Percentiles rank a stretch among this genome's conserved stretches.
phyloP scores from a whole-genome alignment of 1,284 basidiomycete species.

The Ganoderma boninense region DNA sequence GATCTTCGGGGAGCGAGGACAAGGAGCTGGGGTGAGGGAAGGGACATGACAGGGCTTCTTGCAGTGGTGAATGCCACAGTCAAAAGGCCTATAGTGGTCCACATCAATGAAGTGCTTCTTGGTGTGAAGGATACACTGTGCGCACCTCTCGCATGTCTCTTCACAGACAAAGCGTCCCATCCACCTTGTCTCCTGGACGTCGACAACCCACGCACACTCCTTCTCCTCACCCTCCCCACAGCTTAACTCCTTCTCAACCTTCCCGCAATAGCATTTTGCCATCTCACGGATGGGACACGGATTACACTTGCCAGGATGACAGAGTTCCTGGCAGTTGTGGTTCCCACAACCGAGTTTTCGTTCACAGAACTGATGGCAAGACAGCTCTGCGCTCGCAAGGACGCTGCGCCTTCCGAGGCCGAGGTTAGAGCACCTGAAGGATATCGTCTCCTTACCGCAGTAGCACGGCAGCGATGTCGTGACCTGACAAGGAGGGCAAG shows the following conservation, averaged over 20 bases:
- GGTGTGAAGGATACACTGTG: slow-evolving; percentile 2
- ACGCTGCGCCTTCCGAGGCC: slow-evolving; percentile 39
- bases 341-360: slow-evolving; percentile 71
- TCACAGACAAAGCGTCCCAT: slow-evolving; percentile 76
- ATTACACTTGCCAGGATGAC: slow-evolving; percentile 79
- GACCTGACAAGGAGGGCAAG: slow-evolving; percentile 78
- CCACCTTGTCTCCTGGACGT: slow-evolving; percentile 58
- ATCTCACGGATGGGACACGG: slow-evolving; percentile 65
- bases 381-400: slow-evolving; percentile 52
- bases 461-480: slow-evolving; percentile 68
- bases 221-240: slow-evolving; percentile 69
- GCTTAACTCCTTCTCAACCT: slow-evolving; percentile 61
- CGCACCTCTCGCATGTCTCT: slow-evolving; percentile 66
- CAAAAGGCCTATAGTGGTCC: slow-evolving; percentile 60
- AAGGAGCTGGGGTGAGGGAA: slow-evolving; percentile 60
- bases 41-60: slow-evolving; percentile 78
- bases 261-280: slow-evolving; percentile 82
- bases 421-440: slow-evolving; percentile 70
- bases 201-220: slow-evolving; percentile 41
- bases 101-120: neutral
- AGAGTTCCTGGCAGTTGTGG: slow-evolving; percentile 67
- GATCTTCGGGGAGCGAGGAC: slow-evolving; percentile 76
- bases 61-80: slow-evolving; percentile 82
- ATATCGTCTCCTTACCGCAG: slow-evolving; percentile 67
- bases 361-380: slow-evolving; percentile 75